phyloP scores from a whole-genome alignment of 75 land plant genomes.

The Chamaecyparis obtusa region DNA sequence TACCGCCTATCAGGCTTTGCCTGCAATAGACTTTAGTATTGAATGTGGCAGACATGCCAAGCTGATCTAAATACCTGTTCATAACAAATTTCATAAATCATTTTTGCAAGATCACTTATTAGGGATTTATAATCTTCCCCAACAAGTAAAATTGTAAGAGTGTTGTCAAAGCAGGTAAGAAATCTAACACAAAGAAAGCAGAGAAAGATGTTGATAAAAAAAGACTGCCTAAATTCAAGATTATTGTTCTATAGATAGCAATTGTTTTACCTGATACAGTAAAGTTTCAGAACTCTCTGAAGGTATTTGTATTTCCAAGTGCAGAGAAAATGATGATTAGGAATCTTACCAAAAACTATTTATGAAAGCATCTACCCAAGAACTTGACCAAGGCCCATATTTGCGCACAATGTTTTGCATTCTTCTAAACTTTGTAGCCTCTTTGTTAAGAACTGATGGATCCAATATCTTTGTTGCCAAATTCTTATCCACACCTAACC shows the following conservation, averaged over 20 bases:
- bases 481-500: slow-evolving; percentile 56
- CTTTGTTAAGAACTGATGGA: slow-evolving; percentile 40
- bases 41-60: no score
- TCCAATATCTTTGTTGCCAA: slow-evolving; percentile 62
- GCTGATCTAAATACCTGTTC: no score
- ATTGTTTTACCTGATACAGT: background rate
- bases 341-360: slow-evolving; percentile 77
- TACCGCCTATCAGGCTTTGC: no score
- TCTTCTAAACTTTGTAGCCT: slow-evolving; percentile 36
- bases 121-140: no score
- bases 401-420: slow-evolving; percentile 25
- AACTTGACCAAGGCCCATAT: slow-evolving; percentile 52
- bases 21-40: no score
- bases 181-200: background rate
- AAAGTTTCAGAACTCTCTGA: background rate
- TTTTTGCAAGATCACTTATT: no score
- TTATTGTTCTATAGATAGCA: background rate
- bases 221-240: background rate
- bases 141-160: no score
- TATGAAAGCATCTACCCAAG: slow-evolving; percentile 88
- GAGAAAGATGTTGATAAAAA: background rate
- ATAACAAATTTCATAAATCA: no score
- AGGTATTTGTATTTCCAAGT: background rate
- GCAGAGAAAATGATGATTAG: background rate
- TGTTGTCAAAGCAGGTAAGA: background rate